Conservation (phyloP, 768 basidiomycete species). For the Tremella fuciformis region DNA sequence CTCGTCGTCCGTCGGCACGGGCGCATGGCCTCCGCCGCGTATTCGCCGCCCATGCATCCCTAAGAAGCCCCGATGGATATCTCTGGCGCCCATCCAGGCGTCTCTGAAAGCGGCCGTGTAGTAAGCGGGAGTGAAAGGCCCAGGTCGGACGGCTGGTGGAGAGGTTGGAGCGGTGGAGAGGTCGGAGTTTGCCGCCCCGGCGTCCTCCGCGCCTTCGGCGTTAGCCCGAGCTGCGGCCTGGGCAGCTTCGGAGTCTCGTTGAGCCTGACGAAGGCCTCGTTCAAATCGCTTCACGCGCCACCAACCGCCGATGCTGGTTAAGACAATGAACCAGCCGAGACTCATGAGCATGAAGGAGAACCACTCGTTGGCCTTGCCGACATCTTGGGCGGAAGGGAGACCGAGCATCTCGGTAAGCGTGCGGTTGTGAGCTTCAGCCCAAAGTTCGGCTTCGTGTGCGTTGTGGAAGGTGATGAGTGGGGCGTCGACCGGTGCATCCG, state of each 20-base stretch:
- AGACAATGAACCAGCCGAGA: slow-evolving; percentile 81
- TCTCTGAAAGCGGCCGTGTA: slow-evolving; percentile 33
- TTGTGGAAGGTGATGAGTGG: slow-evolving; percentile 37
- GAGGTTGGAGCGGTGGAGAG: slow-evolving; percentile 1
- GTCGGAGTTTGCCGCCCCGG: neutral
- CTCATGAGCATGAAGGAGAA: slow-evolving; percentile 89
- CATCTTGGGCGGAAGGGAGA: slow-evolving; percentile 45
- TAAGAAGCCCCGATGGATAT: slow-evolving; percentile 37
- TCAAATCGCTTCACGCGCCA: slow-evolving; percentile 52
- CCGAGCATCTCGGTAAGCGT: slow-evolving; percentile 38
- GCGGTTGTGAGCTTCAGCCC: slow-evolving; percentile 43
- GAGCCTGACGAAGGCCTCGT: slow-evolving; percentile 26
- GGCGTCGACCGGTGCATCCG: slow-evolving; percentile 13
- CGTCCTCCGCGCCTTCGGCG: slow-evolving; percentile 19
- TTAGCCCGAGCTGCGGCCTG: slow-evolving; percentile 32
- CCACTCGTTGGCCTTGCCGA: slow-evolving; percentile 69
- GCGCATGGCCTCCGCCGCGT: slow-evolving; percentile 25
- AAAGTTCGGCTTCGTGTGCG: slow-evolving; percentile 39
- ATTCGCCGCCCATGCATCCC: slow-evolving; percentile 35
- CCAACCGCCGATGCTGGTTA: slow-evolving; percentile 74
- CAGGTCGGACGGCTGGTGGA: slow-evolving; percentile 1
- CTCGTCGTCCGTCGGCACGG: slow-evolving; percentile 27
- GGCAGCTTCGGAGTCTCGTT: slow-evolving; percentile 37
- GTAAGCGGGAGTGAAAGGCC: slow-evolving; percentile 24
- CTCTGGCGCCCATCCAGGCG: slow-evolving; percentile 28